Conservation (phyloP, 257 asterid species). For the Rauvolfia tetraphylla region DNA sequence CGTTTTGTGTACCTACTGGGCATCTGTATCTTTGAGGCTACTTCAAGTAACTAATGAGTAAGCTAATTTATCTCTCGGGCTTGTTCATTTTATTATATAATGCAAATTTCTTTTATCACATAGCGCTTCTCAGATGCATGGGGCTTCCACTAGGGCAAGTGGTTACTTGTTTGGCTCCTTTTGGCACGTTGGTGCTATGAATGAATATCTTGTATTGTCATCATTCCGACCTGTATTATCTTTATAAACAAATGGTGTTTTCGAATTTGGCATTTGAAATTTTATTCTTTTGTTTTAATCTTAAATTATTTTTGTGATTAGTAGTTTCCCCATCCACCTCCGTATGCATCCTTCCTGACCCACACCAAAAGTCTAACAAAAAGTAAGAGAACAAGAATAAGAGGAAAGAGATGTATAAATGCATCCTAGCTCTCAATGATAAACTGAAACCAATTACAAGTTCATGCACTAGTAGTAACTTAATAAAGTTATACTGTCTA, state of each 20-base stretch:
- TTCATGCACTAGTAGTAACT: background rate
- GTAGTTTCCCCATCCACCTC: background rate
- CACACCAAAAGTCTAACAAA: background rate
- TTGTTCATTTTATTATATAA: background rate
- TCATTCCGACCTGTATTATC: background rate
- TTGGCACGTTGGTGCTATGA: background rate
- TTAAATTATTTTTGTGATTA: background rate
- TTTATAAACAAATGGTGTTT: background rate
- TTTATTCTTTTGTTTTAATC: background rate
- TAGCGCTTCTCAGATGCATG: background rate
- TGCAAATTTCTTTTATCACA: background rate
- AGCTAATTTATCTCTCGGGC: background rate
- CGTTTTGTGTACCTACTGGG: background rate
- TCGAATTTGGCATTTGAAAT: background rate
- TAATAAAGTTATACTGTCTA: background rate
- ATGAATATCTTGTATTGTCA: background rate
- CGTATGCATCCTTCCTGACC: too few species aligned
- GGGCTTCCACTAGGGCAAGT: background rate
- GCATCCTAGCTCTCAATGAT: background rate
- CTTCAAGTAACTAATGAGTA: background rate
- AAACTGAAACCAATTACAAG: background rate
- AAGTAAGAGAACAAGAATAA: background rate
- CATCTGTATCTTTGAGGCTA: background rate
- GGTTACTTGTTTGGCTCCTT: background rate
- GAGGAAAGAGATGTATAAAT: background rate